A percentile compares a stretch with the other conserved stretches of the same genome.
These are phyloP conservation scores for Paramyrothecium roridum DNA, from an alignment of 2,329 filamentous ascomycete species.

Conservation along the genomic window DNA sequence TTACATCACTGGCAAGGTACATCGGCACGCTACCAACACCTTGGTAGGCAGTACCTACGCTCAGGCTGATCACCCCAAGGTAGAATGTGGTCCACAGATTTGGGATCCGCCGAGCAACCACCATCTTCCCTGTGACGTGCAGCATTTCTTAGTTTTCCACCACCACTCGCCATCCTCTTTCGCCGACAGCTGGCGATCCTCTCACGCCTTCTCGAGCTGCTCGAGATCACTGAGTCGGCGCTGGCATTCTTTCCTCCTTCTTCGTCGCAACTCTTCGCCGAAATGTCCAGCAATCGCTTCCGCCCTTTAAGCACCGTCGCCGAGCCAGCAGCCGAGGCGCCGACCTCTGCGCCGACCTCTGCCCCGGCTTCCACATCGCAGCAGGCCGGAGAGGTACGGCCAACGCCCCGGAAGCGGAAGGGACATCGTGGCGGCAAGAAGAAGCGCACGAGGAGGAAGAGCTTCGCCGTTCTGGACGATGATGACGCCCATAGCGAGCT, in stretches of 20 bases:
- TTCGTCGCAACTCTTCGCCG: constrained; percentile 3
- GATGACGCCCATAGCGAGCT: constrained; percentile 47
- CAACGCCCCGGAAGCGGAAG: constrained; percentile 57
- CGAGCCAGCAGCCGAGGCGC: constrained; percentile 9
- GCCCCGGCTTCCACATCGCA: constrained; percentile 10
- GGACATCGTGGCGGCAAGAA: constrained; percentile 77
- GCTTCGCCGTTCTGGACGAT: constrained; percentile 67
- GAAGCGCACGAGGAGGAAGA: constrained; percentile 72
- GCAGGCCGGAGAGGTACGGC: constrained; percentile 9
- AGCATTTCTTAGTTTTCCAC: no score
- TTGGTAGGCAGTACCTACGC: no score
- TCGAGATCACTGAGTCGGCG: no score
- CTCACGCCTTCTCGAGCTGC: background rate
- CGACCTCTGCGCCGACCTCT: constrained; percentile 8
- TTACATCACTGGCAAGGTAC: background rate
- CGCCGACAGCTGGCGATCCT: background rate
- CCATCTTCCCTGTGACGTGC: background rate
- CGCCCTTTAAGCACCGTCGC: constrained; percentile 16
- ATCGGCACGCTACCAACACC: no score
- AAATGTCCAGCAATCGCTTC: constrained; percentile 30
- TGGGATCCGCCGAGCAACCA: background rate
- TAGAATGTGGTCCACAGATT: background rate
- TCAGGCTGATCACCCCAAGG: background rate
- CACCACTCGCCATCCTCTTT: background rate
- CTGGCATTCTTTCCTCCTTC: background rate